A percentile compares a stretch with the other conserved stretches of the same genome.
Evolutionary conservation across 2,329 filamentous ascomycete species (phyloP).

Genomic region (Fusarium robinianum): DNA sequence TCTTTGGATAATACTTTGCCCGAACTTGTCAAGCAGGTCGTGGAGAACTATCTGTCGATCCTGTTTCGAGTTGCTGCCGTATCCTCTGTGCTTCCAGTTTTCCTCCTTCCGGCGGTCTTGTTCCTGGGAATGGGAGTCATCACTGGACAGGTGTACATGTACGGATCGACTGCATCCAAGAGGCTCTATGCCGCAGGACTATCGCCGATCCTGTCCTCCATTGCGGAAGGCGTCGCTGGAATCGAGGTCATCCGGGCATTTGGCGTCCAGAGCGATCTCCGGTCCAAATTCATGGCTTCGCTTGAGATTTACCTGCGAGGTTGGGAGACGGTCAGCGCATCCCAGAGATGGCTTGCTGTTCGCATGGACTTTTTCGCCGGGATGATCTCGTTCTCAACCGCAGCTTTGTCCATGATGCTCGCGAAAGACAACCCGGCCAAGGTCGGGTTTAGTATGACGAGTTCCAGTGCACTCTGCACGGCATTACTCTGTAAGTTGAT

Average conservation of each 20-base stretch:
- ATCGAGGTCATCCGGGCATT: constrained; percentile 7
- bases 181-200: constrained; percentile 5
- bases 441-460: constrained; percentile 13
- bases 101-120: background rate
- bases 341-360: constrained; percentile 11
- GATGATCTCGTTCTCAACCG: constrained; percentile 6
- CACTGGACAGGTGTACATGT: constrained; percentile 4
- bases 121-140: background rate
- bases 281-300: background rate
- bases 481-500: constrained; percentile 2
- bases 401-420: background rate
- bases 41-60: constrained; percentile 8
- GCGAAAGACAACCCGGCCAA: background rate
- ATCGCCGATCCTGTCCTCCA: background rate
- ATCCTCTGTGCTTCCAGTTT: constrained; percentile 1
- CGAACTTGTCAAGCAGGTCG: constrained; percentile 7
- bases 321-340: constrained; percentile 6
- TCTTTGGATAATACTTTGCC: constrained; percentile 8
- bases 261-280: background rate
- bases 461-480: constrained; percentile 4
- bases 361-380: constrained; percentile 9
- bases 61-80: constrained; percentile 5
- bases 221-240: constrained; percentile 2
- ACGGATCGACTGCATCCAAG: constrained; percentile 10
- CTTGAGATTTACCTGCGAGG: constrained; percentile 7